Percentiles rank a stretch among this genome's conserved stretches.
Evolutionary conservation across 805 yeast genomes (phyloP).

Genomic region (Blastobotrys mokoenaii): DNA sequence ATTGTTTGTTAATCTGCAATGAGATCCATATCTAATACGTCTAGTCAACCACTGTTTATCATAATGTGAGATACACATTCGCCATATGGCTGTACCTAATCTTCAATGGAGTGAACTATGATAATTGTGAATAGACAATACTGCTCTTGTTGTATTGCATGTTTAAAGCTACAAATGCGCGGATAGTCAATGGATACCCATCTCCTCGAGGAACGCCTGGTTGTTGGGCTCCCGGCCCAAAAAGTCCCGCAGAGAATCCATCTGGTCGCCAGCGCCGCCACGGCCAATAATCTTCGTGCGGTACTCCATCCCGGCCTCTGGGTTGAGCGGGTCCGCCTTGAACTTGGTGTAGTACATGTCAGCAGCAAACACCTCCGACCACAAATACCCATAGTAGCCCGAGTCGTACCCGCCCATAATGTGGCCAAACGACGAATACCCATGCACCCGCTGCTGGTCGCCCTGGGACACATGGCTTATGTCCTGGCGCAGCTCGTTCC

Average conservation of each 20-base stretch:
- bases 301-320: constrained; percentile 52
- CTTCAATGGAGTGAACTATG: too few species aligned
- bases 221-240: constrained; percentile 71
- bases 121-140: too few species aligned
- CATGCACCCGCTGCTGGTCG: constrained; percentile 50
- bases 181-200: background rate
- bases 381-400: constrained; percentile 79
- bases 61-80: too few species aligned
- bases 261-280: constrained; percentile 69
- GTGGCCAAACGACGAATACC: constrained; percentile 70
- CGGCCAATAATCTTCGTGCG: constrained; percentile 59
- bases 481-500: constrained; percentile 64
- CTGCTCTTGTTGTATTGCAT: too few species aligned
- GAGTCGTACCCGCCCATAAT: constrained; percentile 80
- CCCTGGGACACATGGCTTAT: constrained; percentile 44
- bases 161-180: too few species aligned
- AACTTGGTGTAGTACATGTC: constrained; percentile 72
- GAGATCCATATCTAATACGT: too few species aligned
- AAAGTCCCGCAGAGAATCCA: constrained; percentile 53
- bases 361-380: constrained; percentile 79
- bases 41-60: too few species aligned
- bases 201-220: constrained; percentile 61
- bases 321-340: constrained; percentile 57
- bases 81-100: too few species aligned
- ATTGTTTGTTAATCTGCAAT: too few species aligned